A percentile compares a stretch with the other conserved stretches of the same genome.
Conservation (phyloP, 345 rosid genomes). For the Crucihimalaya himalaica region DNA sequence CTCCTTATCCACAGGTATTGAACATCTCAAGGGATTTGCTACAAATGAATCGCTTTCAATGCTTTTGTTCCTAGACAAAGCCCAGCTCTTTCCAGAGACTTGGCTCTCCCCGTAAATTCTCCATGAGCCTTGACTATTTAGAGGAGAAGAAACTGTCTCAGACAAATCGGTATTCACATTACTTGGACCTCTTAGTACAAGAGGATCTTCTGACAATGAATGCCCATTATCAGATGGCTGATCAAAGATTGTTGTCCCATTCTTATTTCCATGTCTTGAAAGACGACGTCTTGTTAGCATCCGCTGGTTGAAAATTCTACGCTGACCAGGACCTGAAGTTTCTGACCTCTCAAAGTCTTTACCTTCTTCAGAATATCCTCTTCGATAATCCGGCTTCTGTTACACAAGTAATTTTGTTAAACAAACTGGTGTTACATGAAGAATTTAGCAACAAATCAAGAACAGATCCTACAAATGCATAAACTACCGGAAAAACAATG, state of each 20-base stretch:
- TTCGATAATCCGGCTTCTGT: slow-evolving; percentile 39
- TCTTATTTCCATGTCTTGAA: slow-evolving; percentile 45
- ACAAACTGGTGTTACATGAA: not conserved
- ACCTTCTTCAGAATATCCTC: slow-evolving; percentile 45
- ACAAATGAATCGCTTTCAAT: slow-evolving; percentile 27
- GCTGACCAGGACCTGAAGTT: slow-evolving; percentile 41
- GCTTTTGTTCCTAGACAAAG: slow-evolving; percentile 22
- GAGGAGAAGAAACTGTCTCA: slow-evolving; percentile 43
- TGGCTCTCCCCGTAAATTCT: slow-evolving; percentile 39
- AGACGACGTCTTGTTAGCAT: slow-evolving; percentile 55
- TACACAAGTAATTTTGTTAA: slow-evolving; percentile 10
- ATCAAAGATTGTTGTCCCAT: slow-evolving; percentile 45
- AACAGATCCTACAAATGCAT: not conserved
- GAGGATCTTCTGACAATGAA: slow-evolving; percentile 43
- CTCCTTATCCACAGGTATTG: slow-evolving; percentile 39
- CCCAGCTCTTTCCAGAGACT: slow-evolving; percentile 22
- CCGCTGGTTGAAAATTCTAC: slow-evolving; percentile 53
- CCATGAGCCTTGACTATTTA: slow-evolving; percentile 42
- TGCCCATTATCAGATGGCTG: slow-evolving; percentile 50
- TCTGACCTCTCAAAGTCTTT: slow-evolving; percentile 40
- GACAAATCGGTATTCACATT: slow-evolving; percentile 44
- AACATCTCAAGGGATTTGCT: slow-evolving; percentile 31
- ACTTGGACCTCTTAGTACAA: slow-evolving; percentile 43
- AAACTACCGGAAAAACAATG: slow-evolving; percentile 11
- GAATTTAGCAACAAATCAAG: slow-evolving; percentile 9